Base-by-base conservation (phyloP, 306 rosid genomes). In the Hylodesmum podocarpum region DNA sequence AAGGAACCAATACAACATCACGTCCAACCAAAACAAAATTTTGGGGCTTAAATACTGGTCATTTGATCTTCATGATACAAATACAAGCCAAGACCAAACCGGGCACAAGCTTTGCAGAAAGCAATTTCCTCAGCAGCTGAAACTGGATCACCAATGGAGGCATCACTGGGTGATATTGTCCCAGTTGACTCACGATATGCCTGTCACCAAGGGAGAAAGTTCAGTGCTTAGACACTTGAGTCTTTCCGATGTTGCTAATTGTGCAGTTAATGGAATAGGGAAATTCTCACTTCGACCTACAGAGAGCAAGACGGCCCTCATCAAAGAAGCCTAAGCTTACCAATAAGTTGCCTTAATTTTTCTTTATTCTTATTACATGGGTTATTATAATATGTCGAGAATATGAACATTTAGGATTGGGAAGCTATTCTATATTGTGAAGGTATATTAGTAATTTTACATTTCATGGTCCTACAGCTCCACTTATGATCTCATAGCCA, bases 151-250 rank as follows among this genome's bases (percentile, higher is more conserved):
- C 36, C 84, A 29, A n/a, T 73, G 57, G 81, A 41, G 50, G 76
- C 83, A 44, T 88, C 91, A 4, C 63, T 53, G 59, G 96, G 77
- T 36, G 92, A 85, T 44, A 95, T 64, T 25, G 96, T 95, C 74
- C 99, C 99, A 21, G 97, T 89, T 46, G 99, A 85, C 80, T 95
- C 99, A 13, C 99, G 97, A 83, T 88, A 86, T 43, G 99, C 99
- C 98, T 93, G 87, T 63, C 53, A 63, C 34, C 54, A 41, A 24
- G 34, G 66, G 57, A 82, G 64, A 70, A 53, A 50, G 43, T 70
- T 47, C 29, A 22, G 27, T 53, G 46, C 9, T 77, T 77, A 77
- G 59, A 68, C 25, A 53, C 58, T 66, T n/a, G n/a, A n/a, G n/a
- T n/a, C n/a, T n/a, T n/a, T 40, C n/a, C n/a, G 27, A 71, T 70